Percentiles rank a stretch among this genome's conserved stretches.
Evolutionary conservation across 768 basidiomycete species (phyloP).

Genomic region (Lyophyllum decastes): DNA sequence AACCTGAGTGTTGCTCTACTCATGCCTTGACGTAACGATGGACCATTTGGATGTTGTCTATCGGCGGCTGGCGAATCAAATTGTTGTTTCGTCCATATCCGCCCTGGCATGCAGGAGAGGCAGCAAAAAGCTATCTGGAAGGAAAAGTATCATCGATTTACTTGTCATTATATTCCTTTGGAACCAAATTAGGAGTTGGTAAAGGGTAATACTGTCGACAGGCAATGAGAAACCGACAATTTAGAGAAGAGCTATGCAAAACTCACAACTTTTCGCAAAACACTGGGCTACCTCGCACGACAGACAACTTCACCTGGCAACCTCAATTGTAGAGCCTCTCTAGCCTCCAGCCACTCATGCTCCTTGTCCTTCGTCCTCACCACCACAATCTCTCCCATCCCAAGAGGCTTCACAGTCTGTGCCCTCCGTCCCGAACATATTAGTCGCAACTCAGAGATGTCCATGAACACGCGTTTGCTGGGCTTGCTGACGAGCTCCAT

Average conservation of each 20-base stretch:
- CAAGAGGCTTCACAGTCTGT: slow-evolving; percentile 78
- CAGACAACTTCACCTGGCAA: slow-evolving; percentile 87
- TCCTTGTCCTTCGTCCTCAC: slow-evolving; percentile 72
- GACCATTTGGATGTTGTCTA: background rate
- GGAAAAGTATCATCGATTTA: background rate
- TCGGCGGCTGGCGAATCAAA: background rate
- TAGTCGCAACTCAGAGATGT: slow-evolving; percentile 66
- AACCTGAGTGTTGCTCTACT: too few relatives aligned
- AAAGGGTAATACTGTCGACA: background rate
- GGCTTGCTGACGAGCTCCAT: slow-evolving; percentile 88
- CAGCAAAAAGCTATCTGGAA: background rate
- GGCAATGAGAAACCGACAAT: background rate
- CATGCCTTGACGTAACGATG: background rate
- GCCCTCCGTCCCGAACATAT: slow-evolving; percentile 84
- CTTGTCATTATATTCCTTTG: background rate
- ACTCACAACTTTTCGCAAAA: background rate
- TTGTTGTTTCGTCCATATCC: background rate
- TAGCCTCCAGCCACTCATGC: slow-evolving; percentile 87
- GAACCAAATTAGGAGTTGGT: background rate
- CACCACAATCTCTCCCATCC: slow-evolving; percentile 91
- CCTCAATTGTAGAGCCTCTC: slow-evolving; percentile 83
- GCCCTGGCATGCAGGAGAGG: background rate
- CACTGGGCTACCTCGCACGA: slow-evolving; percentile 44
- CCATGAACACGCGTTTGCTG: slow-evolving; percentile 78
- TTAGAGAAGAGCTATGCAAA: background rate